These are phyloP conservation scores for Claviceps pazoutovae DNA, from an alignment of 2,329 filamentous ascomycete species.

Conservation along the genomic window DNA sequence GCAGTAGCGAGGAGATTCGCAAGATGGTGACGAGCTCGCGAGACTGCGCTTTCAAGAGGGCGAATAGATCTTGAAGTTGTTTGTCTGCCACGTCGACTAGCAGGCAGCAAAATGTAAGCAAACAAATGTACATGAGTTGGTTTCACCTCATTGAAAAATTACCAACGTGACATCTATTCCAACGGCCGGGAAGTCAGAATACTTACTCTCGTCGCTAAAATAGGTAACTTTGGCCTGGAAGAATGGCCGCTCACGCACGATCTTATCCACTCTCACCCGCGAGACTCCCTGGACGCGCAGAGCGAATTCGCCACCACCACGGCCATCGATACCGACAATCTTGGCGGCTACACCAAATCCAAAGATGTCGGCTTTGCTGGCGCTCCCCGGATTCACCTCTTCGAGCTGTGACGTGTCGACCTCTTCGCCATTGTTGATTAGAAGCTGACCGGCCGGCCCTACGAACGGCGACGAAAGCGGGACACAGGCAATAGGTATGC, in stretches of 20 bases:
- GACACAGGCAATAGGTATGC: constrained; percentile 73
- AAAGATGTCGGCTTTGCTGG: constrained; percentile 62
- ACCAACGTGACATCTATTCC: not conserved
- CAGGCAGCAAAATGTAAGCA: not conserved
- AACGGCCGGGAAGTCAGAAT: too few relatives aligned
- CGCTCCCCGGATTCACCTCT: constrained; percentile 43
- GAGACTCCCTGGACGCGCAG: constrained; percentile 76
- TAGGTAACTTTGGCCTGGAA: constrained; percentile 70
- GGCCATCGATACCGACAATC: constrained; percentile 65
- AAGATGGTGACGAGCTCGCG: constrained; percentile 76
- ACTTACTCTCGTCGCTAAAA: constrained; percentile 54
- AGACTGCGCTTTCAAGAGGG: constrained; percentile 69
- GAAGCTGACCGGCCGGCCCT: constrained; percentile 57
- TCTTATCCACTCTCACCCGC: constrained; percentile 54
- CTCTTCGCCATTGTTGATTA: constrained; percentile 52
- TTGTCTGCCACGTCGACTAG: constrained; percentile 32
- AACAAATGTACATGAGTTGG: not conserved
- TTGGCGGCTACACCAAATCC: constrained; percentile 69
- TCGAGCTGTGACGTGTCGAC: constrained; percentile 28
- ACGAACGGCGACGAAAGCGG: constrained; percentile 67
- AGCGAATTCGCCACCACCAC: constrained; percentile 61
- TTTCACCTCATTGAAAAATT: not conserved
- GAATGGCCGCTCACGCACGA: constrained; percentile 63
- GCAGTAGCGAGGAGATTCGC: constrained; percentile 71
- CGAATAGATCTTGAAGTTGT: constrained; percentile 57